Conservation (phyloP, 2,329 filamentous ascomycete species). For the Clonostachys sp. region DNA sequence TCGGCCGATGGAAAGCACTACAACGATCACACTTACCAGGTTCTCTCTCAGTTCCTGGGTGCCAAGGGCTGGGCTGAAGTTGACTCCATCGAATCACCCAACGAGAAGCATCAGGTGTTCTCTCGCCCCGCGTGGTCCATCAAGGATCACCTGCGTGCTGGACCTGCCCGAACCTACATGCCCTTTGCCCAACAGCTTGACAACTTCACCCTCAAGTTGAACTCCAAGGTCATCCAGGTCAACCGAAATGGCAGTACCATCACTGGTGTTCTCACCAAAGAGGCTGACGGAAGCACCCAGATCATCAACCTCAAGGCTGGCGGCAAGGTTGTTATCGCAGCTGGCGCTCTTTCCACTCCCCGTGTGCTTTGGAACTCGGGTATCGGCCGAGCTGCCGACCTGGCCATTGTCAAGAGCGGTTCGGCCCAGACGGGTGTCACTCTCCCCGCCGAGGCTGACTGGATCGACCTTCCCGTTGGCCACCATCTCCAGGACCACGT, state of each 20-base stretch:
- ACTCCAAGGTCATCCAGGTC: slow-evolving; percentile 61
- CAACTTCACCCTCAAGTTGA: slow-evolving; percentile 63
- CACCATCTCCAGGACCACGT: slow-evolving; percentile 45
- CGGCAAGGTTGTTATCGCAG: slow-evolving; percentile 62
- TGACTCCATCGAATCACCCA: slow-evolving; percentile 52
- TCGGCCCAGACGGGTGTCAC: slow-evolving; percentile 36
- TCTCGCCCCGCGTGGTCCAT: slow-evolving; percentile 63
- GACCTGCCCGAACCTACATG: slow-evolving; percentile 66
- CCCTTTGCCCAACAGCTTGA: slow-evolving; percentile 50
- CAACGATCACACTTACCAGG: slow-evolving; percentile 58
- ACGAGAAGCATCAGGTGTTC: slow-evolving; percentile 61
- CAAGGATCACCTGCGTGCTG: slow-evolving; percentile 58
- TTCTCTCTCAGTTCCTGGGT: slow-evolving; percentile 53
- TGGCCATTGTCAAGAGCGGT: slow-evolving; percentile 33
- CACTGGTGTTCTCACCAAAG: slow-evolving; percentile 62
- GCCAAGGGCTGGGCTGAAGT: slow-evolving; percentile 59
- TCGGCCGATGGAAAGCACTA: slow-evolving; percentile 64
- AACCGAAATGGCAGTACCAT: slow-evolving; percentile 55
- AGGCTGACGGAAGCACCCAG: slow-evolving; percentile 42
- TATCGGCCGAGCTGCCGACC: slow-evolving; percentile 60
- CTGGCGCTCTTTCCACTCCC: slow-evolving; percentile 62
- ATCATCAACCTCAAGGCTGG: slow-evolving; percentile 54
- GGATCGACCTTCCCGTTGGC: slow-evolving; percentile 54
- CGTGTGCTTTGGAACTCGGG: slow-evolving; percentile 57
- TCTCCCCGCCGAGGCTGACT: slow-evolving; percentile 42